Evolutionary conservation across 1,139 yeast species (phyloP).

Genomic region (Geotrichum fermentans): DNA sequence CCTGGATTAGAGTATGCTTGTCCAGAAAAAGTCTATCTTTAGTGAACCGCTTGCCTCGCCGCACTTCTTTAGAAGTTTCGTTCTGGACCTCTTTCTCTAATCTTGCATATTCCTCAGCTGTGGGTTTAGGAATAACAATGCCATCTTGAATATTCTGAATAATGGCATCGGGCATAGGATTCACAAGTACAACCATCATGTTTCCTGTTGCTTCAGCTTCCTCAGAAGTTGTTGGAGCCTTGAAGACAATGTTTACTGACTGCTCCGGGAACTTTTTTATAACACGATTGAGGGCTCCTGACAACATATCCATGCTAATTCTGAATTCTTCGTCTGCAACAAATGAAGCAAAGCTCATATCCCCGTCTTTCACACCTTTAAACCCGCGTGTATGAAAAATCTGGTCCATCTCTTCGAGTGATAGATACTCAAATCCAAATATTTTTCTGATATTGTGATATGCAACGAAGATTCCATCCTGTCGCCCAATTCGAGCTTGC

Average conservation of each 20-base stretch:
- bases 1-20: neutral
- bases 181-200: conserved; percentile 32
- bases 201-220: conserved; percentile 6
- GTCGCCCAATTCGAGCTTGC: conserved; percentile 91
- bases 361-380: conserved; percentile 7
- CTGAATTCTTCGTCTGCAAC: conserved; percentile 73
- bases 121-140: neutral
- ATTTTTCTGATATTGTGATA: conserved; percentile 77
- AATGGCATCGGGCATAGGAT: conserved; percentile 33
- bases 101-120: neutral
- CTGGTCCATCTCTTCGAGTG: conserved; percentile 65
- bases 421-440: conserved; percentile 88
- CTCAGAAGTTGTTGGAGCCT: conserved; percentile 25
- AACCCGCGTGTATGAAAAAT: conserved; percentile 44
- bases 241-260: conserved; percentile 32
- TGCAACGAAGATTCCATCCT: conserved; percentile 94
- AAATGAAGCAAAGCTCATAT: conserved; percentile 37
- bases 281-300: conserved; percentile 46
- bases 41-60: neutral
- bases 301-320: conserved; percentile 55
- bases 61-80: neutral
- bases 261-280: conserved; percentile 30
- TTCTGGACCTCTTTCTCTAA: neutral
- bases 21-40: neutral
- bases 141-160: conserved; percentile 28